Percentiles rank a stretch among this genome's conserved stretches.
These are phyloP conservation scores for Populus tremula DNA, from an alignment of 345 rosid genomes.

Conservation along the genomic window DNA sequence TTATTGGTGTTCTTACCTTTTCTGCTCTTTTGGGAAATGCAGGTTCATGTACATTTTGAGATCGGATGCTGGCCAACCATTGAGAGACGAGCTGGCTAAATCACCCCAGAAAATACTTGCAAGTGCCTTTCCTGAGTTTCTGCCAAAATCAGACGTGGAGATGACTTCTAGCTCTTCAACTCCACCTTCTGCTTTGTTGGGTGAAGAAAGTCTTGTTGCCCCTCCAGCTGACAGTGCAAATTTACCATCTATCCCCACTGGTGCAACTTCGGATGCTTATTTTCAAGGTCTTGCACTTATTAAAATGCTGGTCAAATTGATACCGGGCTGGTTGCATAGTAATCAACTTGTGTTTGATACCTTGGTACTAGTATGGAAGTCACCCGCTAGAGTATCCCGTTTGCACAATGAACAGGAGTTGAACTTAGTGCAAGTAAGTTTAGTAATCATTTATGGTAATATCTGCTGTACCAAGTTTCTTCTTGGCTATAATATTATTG, in stretches of 20 bases:
- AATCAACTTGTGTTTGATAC: constrained; percentile 82
- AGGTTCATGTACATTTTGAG: constrained; percentile 95
- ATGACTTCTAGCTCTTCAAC: constrained; percentile 51
- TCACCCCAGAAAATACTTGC: constrained; percentile 85
- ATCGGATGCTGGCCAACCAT: constrained; percentile 92
- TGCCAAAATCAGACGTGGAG: constrained; percentile 61
- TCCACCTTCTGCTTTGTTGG: constrained; percentile 52
- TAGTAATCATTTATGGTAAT: neutral
- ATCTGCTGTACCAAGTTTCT: neutral
- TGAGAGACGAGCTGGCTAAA: constrained; percentile 94
- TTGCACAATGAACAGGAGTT: constrained; percentile 89
- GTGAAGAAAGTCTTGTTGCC: constrained; percentile 58
- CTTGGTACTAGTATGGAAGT: constrained; percentile 85
- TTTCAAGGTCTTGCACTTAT: constrained; percentile 92
- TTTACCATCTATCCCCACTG: constrained; percentile 41
- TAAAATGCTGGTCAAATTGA: constrained; percentile 81
- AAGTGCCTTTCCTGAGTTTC: constrained; percentile 79
- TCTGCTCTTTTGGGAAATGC: constrained; percentile 20
- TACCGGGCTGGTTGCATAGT: constrained; percentile 91
- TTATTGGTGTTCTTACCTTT: constrained; percentile 6
- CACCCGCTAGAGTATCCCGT: constrained; percentile 85
- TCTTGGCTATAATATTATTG: neutral
- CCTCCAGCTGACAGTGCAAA: constrained; percentile 57
- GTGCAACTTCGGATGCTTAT: constrained; percentile 67
- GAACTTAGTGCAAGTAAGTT: constrained; percentile 83